These are phyloP conservation scores for Sphagnum tenellum DNA, from an alignment of 225 moss, liverwort and hornwort species.

Conservation along the genomic window DNA sequence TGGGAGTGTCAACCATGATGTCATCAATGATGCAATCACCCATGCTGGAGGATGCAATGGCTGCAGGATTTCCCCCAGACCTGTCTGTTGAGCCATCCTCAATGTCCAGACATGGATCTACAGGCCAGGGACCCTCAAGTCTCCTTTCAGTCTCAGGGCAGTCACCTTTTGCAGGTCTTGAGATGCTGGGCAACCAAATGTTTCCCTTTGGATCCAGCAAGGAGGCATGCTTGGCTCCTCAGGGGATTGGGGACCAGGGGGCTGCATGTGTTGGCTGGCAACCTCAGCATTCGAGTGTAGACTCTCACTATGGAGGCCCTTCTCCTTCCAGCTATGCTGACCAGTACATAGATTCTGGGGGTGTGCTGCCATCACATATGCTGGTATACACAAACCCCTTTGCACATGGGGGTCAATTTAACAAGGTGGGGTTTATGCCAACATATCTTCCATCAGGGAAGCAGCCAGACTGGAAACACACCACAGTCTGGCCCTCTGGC, in stretches of 20 bases:
- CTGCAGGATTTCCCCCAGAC: constrained; percentile 87
- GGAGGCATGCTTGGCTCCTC: constrained; percentile 52
- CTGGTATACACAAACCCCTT: constrained; percentile 92
- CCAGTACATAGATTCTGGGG: constrained; percentile 76
- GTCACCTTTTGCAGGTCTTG: constrained; percentile 79
- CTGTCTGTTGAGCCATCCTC: constrained; percentile 88
- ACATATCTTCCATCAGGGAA: constrained; percentile 95
- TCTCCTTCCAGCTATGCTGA: constrained; percentile 70
- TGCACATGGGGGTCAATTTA: constrained; percentile 83
- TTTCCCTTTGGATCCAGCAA: constrained; percentile 71
- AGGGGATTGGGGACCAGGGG: constrained; percentile 76
- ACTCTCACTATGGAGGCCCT: constrained; percentile 90
- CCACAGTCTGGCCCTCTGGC: constrained; percentile 65
- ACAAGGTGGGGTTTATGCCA: constrained; percentile 82
- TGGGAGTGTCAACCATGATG: constrained; percentile 57
- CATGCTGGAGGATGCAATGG: constrained; percentile 85
- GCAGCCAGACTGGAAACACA: constrained; percentile 99
- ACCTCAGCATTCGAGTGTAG: constrained; percentile 86
- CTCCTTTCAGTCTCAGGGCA: constrained; percentile 64
- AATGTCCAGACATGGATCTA: constrained; percentile 64
- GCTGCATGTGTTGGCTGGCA: constrained; percentile 57
- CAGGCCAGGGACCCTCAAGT: constrained; percentile 50
- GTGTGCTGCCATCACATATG: constrained; percentile 78
- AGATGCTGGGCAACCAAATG: constrained; percentile 76
- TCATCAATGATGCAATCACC: constrained; percentile 59